Evolutionary conservation across 768 basidiomycete genomes (phyloP).

Genomic region (Pulveroboletus frians): DNA sequence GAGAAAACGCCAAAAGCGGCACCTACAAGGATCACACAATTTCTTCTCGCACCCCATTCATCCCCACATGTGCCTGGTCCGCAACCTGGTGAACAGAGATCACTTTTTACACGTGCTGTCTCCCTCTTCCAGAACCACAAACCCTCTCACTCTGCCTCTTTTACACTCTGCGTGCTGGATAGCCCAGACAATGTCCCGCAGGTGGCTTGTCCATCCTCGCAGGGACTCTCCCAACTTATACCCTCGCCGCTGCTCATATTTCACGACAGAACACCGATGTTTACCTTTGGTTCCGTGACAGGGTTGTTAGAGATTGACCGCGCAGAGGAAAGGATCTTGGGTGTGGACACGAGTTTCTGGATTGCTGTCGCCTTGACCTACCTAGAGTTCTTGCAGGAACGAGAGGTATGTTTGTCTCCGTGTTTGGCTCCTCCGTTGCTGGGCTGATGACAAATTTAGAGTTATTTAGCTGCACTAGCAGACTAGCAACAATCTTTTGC

Average conservation of each 20-base stretch:
- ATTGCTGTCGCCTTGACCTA: constrained; percentile 70
- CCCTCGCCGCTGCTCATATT: constrained; percentile 56
- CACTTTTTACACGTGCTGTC: constrained; percentile 48
- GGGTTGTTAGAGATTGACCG: constrained; percentile 63
- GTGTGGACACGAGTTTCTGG: constrained; percentile 76
- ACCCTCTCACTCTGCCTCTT: constrained; percentile 59
- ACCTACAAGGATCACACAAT: constrained; percentile 38
- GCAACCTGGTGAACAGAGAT: constrained; percentile 29
- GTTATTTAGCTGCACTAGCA: constrained; percentile 50
- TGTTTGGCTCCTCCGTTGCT: background rate
- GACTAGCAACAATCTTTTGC: constrained; percentile 30
- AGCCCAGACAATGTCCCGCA: constrained; percentile 15
- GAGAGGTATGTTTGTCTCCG: constrained; percentile 53
- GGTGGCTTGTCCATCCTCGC: constrained; percentile 17
- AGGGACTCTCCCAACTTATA: constrained; percentile 17
- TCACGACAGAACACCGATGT: constrained; percentile 66
- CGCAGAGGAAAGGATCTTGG: constrained; percentile 50
- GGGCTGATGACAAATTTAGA: constrained; percentile 32
- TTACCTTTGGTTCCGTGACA: constrained; percentile 51
- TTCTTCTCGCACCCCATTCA: constrained; percentile 47
- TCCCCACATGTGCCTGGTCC: constrained; percentile 31
- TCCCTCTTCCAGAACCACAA: constrained; percentile 43
- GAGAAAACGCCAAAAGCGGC: constrained; percentile 7
- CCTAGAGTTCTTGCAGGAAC: constrained; percentile 69
- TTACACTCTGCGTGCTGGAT: constrained; percentile 40